Evolutionary conservation across 768 basidiomycete genomes (phyloP).

Genomic region (Boletus sensibilis): DNA sequence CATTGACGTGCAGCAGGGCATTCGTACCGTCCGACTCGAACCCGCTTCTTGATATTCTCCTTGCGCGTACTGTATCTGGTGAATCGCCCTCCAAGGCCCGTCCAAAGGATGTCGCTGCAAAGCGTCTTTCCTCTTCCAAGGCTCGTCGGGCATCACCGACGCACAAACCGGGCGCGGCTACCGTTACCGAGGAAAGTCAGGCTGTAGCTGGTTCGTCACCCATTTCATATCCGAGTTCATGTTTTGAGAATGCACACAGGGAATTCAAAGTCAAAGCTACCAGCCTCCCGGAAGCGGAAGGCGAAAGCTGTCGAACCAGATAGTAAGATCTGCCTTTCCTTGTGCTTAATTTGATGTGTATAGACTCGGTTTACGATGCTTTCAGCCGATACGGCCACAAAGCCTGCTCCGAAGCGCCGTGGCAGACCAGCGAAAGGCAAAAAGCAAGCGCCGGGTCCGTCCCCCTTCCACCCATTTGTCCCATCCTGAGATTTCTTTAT

Average conservation of each 20-base stretch:
- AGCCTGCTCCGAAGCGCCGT: slow-evolving; percentile 18
- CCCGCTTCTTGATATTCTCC: slow-evolving; percentile 50
- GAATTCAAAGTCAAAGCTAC: slow-evolving; percentile 6
- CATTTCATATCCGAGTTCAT: background rate
- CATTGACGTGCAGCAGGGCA: slow-evolving; percentile 36
- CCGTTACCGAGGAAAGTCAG: background rate
- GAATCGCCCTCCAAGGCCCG: slow-evolving; percentile 44
- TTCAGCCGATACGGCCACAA: background rate
- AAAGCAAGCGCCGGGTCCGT: slow-evolving; percentile 11
- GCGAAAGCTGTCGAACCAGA: background rate
- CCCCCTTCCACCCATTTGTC: background rate
- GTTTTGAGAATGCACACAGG: slow-evolving; percentile 9
- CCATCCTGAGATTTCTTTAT: background rate
- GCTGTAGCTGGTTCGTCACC: slow-evolving; percentile 16
- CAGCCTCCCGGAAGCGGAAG: slow-evolving; percentile 12
- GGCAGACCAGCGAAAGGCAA: slow-evolving; percentile 13
- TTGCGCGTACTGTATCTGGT: slow-evolving; percentile 47
- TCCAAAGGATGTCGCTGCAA: slow-evolving; percentile 1
- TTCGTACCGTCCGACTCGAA: slow-evolving; percentile 54
- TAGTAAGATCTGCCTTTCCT: slow-evolving; percentile 1
- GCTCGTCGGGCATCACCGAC: background rate
- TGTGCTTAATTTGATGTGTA: background rate
- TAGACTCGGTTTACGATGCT: background rate
- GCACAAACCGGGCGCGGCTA: background rate
- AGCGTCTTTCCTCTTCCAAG: background rate